Evolutionary conservation across 2,329 filamentous ascomycete species (phyloP).

Genomic region (Lasiodiplodia theobromae): DNA sequence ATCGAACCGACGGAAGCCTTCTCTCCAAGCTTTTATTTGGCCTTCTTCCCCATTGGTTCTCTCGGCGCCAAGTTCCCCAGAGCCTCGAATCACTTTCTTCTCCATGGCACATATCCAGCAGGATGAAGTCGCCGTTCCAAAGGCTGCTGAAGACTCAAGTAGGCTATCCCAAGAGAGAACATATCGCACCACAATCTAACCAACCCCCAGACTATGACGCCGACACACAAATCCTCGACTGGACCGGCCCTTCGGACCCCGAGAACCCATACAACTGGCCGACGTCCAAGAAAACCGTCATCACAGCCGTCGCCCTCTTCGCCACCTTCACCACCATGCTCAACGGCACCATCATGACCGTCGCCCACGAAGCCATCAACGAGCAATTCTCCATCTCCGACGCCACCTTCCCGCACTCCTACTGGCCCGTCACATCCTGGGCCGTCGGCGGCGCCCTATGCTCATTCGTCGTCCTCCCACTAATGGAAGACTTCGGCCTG

Average conservation of each 20-base stretch:
- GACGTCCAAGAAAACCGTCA: conserved; percentile 41
- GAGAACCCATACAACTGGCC: conserved; percentile 47
- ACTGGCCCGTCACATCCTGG: conserved; percentile 49
- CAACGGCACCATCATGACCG: conserved; percentile 48
- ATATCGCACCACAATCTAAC: background rate
- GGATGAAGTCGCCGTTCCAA: background rate
- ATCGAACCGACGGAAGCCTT: background rate
- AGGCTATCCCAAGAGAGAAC: background rate
- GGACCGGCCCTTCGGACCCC: conserved; percentile 58
- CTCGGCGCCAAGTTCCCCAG: background rate
- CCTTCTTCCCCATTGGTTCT: background rate
- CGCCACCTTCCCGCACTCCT: conserved; percentile 47
- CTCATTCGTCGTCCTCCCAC: conserved; percentile 44
- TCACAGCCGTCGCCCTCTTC: conserved; percentile 41
- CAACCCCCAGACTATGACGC: background rate
- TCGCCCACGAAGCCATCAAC: conserved; percentile 44
- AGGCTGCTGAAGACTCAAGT: background rate
- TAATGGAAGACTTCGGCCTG: conserved; percentile 49
- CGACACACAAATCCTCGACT: conserved; percentile 49
- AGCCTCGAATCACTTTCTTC: background rate
- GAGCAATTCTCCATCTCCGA: conserved; percentile 44
- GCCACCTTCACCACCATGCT: conserved; percentile 44
- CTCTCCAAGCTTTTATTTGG: background rate
- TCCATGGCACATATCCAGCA: background rate
- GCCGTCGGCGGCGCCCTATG: conserved; percentile 46